Evolutionary conservation across 805 yeast species (phyloP), one percentile per base, ranked within the genome.

Genomic region (Candida mattraensis): DNA sequence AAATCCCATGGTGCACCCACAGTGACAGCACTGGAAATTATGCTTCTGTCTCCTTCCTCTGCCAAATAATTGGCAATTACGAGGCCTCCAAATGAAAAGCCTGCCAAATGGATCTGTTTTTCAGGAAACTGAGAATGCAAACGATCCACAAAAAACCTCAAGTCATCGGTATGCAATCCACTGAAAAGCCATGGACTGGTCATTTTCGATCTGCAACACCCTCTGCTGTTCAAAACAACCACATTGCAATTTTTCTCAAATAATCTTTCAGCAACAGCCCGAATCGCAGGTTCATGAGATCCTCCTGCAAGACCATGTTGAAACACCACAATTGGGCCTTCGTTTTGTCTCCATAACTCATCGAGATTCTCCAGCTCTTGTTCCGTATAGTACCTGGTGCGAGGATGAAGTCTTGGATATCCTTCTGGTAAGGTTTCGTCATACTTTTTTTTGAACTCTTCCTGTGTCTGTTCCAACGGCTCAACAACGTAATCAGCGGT

Each of bases 231-330:
- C 31, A 84, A 52, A 3, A 74, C 76, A 13, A 80, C 83, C 30
- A 79, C 53, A 14, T 59, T 81, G 77, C 54, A 78, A 69, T 44
- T 64, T 50, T 36, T 63, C 1, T 56, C 49, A 20, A 72, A 67
- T 30, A 80, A 58, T 14, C 61, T 57, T 29, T 64, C 61, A 23
- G 76, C 60, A 24, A 78, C 62, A 7, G 82, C 72, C 44, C 87
- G 69, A 30, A 83, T 74, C 39, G 80, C 80, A 14, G 85, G 78
- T 55, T 84, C 93, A 48, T 80, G 84, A 11, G 87, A 78, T 1
- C 94, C 94, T 40, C 93, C 91, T 18, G 85, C 82, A 24, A 84
- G 65, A 2, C 93, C 94, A 51, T 84, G 91, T 31, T 73, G 60
- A 7, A 82, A 74, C 20, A 84, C 63, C 14, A 79, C 66, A 30